Percentiles rank a stretch among this genome's conserved stretches.
phyloP scores from a whole-genome alignment of 106 monocot species.

The Amphibolis antarctica region DNA sequence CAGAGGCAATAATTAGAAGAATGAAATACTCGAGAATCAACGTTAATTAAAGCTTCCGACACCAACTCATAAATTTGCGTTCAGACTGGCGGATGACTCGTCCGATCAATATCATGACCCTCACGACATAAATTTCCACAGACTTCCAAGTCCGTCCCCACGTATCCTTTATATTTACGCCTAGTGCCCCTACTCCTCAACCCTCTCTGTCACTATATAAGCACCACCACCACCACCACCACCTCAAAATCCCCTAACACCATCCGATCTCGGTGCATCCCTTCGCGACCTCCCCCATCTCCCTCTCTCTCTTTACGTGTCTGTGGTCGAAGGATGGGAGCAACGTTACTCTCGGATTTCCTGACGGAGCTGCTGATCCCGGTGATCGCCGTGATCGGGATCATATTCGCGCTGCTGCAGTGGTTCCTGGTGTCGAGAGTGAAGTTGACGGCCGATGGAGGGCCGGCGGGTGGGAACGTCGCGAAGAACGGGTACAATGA shows the following conservation, averaged over 20 bases:
- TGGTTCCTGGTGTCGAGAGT: constrained; percentile 6
- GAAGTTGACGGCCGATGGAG: constrained; percentile 36
- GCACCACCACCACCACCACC: not conserved
- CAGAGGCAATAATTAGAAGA: too few relatives aligned
- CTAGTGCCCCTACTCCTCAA: not conserved
- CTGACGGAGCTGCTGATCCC: too few relatives aligned
- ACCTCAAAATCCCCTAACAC: not conserved
- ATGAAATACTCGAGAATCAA: too few relatives aligned
- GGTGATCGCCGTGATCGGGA: too few relatives aligned
- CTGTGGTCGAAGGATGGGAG: constrained; percentile 32
- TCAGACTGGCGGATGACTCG: too few relatives aligned
- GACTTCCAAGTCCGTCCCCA: not conserved
- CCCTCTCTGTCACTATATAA: not conserved
- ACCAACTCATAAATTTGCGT: too few relatives aligned
- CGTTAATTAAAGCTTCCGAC: too few relatives aligned
- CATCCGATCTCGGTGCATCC: constrained; percentile 12
- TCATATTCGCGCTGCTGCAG: too few relatives aligned
- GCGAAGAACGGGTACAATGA: constrained; percentile 42
- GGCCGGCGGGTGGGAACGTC: not conserved
- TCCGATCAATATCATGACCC: too few relatives aligned
- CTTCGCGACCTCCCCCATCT: constrained; percentile 45
- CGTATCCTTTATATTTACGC: not conserved
- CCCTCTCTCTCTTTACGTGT: constrained; percentile 37
- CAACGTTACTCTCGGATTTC: too few relatives aligned
- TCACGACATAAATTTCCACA: too few relatives aligned